phyloP scores from a whole-genome alignment of 345 rosid genomes.

The Brassica carinata region DNA sequence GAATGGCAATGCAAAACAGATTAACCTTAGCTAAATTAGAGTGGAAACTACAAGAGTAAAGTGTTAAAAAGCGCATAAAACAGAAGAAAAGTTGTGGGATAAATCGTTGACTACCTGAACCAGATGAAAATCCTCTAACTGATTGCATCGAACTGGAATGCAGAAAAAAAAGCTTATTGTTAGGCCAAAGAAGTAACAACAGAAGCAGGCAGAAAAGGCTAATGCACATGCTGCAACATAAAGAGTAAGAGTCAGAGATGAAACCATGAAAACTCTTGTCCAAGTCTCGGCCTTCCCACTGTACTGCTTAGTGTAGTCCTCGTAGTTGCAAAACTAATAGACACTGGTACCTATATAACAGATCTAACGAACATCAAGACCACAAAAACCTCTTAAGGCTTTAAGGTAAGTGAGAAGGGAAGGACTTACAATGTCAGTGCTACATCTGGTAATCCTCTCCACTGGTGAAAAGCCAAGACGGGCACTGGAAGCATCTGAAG shows the following conservation, averaged over 20 bases:
- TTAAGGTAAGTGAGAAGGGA: neutral
- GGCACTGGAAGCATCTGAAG: constrained; percentile 53
- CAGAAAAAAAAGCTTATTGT: constrained; percentile 15
- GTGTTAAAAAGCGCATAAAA: neutral
- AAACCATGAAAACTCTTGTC: constrained; percentile 46
- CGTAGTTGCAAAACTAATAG: constrained; percentile 39
- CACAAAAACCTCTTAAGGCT: neutral
- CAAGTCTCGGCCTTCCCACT: constrained; percentile 38
- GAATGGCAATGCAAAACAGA: neutral
- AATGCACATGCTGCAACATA: neutral
- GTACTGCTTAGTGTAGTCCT: constrained; percentile 43
- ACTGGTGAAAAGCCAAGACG: constrained; percentile 40
- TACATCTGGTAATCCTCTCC: constrained; percentile 45
- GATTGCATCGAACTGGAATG: constrained; percentile 50
- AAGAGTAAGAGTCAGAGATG: constrained; percentile 8
- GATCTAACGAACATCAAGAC: constrained; percentile 1
- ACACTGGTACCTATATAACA: constrained; percentile 46
- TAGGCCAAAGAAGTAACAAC: neutral
- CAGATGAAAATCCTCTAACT: constrained; percentile 77
- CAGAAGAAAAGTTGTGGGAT: neutral
- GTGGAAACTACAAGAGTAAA: constrained; percentile 12
- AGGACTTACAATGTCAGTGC: constrained; percentile 54
- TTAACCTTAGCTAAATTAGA: neutral
- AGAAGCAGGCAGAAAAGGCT: neutral
- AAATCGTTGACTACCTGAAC: constrained; percentile 54